These are phyloP conservation scores for Penicillium brevicompactum DNA, from an alignment of 2,329 filamentous ascomycete species.

Conservation along the genomic window DNA sequence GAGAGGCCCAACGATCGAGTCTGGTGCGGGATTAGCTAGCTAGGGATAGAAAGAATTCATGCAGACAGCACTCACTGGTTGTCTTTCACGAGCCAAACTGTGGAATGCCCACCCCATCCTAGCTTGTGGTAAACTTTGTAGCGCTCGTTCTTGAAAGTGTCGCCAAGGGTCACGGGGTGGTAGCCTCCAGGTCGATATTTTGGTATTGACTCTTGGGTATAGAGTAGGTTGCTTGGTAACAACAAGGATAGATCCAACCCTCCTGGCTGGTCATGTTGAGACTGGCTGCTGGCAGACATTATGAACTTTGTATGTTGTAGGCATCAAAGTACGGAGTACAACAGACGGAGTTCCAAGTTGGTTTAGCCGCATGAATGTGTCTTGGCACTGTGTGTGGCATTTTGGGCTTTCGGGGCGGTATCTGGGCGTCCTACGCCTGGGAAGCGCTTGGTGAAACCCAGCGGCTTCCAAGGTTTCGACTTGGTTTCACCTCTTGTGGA, in stretches of 20 bases:
- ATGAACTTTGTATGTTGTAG: too few species aligned
- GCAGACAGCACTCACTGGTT: slow-evolving; percentile 21
- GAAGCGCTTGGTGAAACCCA: too few species aligned
- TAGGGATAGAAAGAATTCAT: background rate
- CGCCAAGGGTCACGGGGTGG: slow-evolving; percentile 48
- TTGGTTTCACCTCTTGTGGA: too few species aligned
- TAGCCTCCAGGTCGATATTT: slow-evolving; percentile 35
- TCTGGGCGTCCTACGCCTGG: too few species aligned
- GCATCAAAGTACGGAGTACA: too few species aligned
- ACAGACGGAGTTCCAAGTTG: too few species aligned
- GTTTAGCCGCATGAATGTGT: too few species aligned
- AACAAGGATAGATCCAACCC: background rate
- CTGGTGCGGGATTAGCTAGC: slow-evolving; percentile 20
- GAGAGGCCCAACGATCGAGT: slow-evolving; percentile 28
- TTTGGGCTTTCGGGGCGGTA: too few species aligned
- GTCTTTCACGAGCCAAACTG: slow-evolving; percentile 49
- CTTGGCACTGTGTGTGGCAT: too few species aligned
- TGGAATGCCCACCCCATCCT: slow-evolving; percentile 49
- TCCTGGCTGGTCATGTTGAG: too few species aligned
- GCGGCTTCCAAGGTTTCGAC: too few species aligned
- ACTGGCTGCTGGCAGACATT: too few species aligned
- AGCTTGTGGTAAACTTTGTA: slow-evolving; percentile 51
- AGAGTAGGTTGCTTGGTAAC: background rate
- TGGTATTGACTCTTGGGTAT: background rate
- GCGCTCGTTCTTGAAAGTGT: slow-evolving; percentile 43